Percentiles rank a stretch among this genome's conserved stretches.
Conservation (phyloP, 2,329 filamentous ascomycete genomes). For the Xylaria sp. region DNA sequence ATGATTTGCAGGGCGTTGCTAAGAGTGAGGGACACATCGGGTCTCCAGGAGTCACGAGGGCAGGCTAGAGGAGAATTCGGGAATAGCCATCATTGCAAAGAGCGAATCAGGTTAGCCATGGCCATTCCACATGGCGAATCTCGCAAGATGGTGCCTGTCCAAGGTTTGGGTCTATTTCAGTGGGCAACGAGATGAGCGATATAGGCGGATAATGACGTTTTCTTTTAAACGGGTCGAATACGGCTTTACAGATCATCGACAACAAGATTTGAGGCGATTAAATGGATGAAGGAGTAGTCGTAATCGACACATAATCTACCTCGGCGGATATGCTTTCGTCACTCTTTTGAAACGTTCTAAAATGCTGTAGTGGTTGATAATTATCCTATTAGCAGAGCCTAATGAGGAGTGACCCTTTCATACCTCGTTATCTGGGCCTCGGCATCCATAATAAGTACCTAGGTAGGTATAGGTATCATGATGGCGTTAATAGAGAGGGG, state of each 20-base stretch:
- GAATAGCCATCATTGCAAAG: neutral
- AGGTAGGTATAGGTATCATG: neutral
- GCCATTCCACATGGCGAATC: neutral
- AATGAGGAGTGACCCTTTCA: no score
- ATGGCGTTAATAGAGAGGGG: neutral
- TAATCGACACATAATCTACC: no score
- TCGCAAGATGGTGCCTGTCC: slow-evolving; percentile 1
- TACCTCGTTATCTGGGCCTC: neutral
- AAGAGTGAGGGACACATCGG: neutral
- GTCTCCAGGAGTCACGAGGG: neutral
- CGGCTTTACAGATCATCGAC: no score
- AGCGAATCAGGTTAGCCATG: neutral
- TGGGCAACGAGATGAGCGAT: neutral
- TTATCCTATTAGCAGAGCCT: neutral
- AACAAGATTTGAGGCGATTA: neutral
- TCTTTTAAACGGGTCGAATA: neutral
- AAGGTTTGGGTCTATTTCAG: neutral
- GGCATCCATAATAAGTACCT: neutral
- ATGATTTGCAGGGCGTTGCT: neutral
- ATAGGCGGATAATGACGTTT: neutral
- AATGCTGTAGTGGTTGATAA: no score
- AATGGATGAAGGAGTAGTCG: neutral
- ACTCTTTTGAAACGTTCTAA: no score
- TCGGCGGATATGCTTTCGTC: neutral
- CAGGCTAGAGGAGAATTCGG: neutral